Base-by-base conservation (phyloP, 805 yeast genomes). In the Lipomyces sp. region DNA sequence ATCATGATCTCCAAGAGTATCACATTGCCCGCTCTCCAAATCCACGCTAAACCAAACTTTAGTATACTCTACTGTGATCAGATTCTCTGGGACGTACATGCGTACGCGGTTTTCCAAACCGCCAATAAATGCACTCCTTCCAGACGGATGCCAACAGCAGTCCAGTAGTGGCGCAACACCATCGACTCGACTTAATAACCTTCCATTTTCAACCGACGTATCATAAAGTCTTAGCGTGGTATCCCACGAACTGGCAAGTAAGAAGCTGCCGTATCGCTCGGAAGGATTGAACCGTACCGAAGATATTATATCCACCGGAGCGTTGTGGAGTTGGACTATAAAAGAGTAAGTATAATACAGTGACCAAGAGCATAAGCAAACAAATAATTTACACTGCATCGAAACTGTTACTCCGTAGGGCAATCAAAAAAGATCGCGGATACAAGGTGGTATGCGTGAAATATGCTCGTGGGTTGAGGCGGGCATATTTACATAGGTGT, bases 241-340 rank as follows among this genome's bases (percentile, higher is more conserved):
- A 70, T 86, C 90, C 90, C 92, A 88, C 0, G 87, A 79, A 1
- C 88, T 79, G 0, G 80, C 84, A 2, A 85, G 74, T 13, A 87
- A 76, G 59, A 81, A 58, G 53, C 57, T 53, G 32, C 58, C 56
- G 53, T 67, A 62, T 48, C 64, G 59, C 33, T 60, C 65, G 11
- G 68, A 59, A 8, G 67, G 67, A 35, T 64, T 66, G 65, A 57
- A 66, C 18, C 55, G 55, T 24, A 66, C 60, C 8, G 67, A 11
- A 6, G 70, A 66, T 32, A 66, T 64, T 15, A 66, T 60, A 53
- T 66, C 70, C 42, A 39, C 57, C n/a, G 70, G 67, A 18, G 59
- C 60, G 53, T 69, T 50, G 33, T 54, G 63, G 11, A 62, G 64
- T 32, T 66, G 54, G 59, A 42, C 67, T 66, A 33, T 34, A 56